Evolutionary conservation across 2,329 filamentous ascomycete genomes (phyloP), one percentile per base, ranked within the genome.

Genomic region (Pestalotiopsis sp.): DNA sequence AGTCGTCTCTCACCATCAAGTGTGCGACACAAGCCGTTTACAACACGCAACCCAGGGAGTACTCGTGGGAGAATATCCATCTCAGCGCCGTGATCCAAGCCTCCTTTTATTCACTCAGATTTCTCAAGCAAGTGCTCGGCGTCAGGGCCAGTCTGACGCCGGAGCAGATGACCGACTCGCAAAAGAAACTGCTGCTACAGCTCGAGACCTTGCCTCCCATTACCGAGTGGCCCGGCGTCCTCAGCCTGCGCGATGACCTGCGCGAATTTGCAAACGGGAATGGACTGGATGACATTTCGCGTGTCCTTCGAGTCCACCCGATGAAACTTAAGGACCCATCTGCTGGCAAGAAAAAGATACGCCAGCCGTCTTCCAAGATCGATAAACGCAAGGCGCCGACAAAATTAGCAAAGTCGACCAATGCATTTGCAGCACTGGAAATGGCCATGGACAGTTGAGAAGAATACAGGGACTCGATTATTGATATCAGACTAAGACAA

Each of bases 31-130:
- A 77, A 23, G 72, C 73, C n/a, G 74, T 72, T 1, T 71, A 69
- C 23, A 69, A 69, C 0, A 76, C 80, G n/a, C 72, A 74, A 1
- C 67, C 81, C 12, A 72, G 79, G 45, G 60, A 71, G 73, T 62
- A 77, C 72, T 79, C 82, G 1, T 93, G 91, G 91, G 81, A 85
- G 11, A 80, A 86, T 20, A 78, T 92, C 58, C 91, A 93, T 73
- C 82, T 91, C 62, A 76, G 84, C 9, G 89, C 90, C 0, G 88
- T 91, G 71, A 77, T 89, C 0, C 87, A 91, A 66, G 87, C 87
- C 4, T 82, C 85, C 0, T 77, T 88, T 5, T 92, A 92, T 74
- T 92, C 90, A 0, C 74, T 92, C 1, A 84, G 89, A 58, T 86
- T 89, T 70, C 75, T 86, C 23, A 79, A 79, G 69, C 88, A 90